Evolutionary conservation across 805 yeast genomes (phyloP).

Genomic region (Schwanniomyces sp.): DNA sequence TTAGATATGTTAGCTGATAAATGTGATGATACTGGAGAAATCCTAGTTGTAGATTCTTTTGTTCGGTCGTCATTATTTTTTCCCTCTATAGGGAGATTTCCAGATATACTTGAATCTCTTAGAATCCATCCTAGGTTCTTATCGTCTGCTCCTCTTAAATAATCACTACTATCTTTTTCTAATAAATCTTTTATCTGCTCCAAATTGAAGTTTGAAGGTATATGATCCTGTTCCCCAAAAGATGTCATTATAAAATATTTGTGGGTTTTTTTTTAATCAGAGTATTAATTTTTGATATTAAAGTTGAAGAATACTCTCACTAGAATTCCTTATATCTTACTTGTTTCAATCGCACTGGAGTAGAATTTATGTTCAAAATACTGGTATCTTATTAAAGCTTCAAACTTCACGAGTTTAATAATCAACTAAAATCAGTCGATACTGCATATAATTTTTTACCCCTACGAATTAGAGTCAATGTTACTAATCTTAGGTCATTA

Average conservation of each 20-base stretch:
- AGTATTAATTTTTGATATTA: not conserved
- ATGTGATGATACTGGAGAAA: slow-evolving; percentile 16
- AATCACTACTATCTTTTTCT: slow-evolving; percentile 18
- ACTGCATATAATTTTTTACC: not conserved
- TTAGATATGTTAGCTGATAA: slow-evolving; percentile 28
- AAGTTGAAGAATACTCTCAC: not conserved
- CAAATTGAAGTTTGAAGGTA: slow-evolving; percentile 13
- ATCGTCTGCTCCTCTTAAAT: slow-evolving; percentile 33
- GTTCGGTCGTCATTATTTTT: not conserved
- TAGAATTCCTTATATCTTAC: not conserved
- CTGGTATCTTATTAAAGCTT: too few species aligned
- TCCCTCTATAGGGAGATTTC: not conserved
- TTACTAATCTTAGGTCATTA: not conserved
- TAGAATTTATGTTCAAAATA: not conserved
- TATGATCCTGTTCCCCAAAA: not conserved
- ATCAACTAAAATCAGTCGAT: not conserved
- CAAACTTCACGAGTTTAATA: not conserved
- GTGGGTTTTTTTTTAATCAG: not conserved
- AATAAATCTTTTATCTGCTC: slow-evolving; percentile 20
- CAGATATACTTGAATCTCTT: slow-evolving; percentile 28
- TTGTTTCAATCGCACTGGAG: not conserved
- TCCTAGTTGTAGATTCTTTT: not conserved
- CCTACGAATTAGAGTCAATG: not conserved
- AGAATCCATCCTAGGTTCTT: slow-evolving; percentile 55
- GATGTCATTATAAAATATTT: slow-evolving; percentile 2